Base-by-base conservation (phyloP, 805 yeast species). In the Yarrowia sp. region DNA sequence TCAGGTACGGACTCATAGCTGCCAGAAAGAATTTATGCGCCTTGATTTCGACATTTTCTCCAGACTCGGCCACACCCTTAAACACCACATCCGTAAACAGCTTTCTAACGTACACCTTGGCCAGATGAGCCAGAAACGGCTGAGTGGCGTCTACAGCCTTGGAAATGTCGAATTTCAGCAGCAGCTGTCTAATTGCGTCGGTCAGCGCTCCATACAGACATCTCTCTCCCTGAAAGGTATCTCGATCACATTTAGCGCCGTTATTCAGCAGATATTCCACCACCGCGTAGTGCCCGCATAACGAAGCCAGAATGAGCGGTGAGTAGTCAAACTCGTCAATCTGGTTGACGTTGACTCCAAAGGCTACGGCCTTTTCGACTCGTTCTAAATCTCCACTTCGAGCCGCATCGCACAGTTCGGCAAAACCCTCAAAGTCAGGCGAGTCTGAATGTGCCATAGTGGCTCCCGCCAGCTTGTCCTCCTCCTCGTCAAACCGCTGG, bases 201-300 rank as follows among this genome's bases (percentile, higher is more conserved):
- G 82, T 89, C 65, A 89, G 74, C 0, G 96, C 95, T 1, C 92
- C 95, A 71, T 89, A 88, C 1, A 89, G 79, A 68, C 93, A 88
- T 48, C 89, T 79, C 11, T 87, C 90, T 2, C 96, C 95, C 73
- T 88, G 89, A 71, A 85, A 85, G n/a, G 92, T 86, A 71, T 89
- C 93, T 70, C 90, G 80, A 73, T 88, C 92, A 73, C 93, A 88
- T 8, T 85, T 79, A 0, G 95, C 91, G 8, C 96, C 96, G 50
- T 84, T 75, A 50, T 82, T 79, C 9, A 89, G 76, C 22, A 89
- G 75, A 57, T 86, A 73, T 63, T 77, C 78, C n/a, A 89, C 95
- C 4, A 89, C 80, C 0, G 76, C 77, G 67, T 80, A 80, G 73
- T 89, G 93, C 0, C 96, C 96, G 76, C 96, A 89, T 11, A 89